These are phyloP conservation scores for Trichophyton equinum DNA, from an alignment of 2,329 filamentous ascomycete genomes.

Conservation along the genomic window DNA sequence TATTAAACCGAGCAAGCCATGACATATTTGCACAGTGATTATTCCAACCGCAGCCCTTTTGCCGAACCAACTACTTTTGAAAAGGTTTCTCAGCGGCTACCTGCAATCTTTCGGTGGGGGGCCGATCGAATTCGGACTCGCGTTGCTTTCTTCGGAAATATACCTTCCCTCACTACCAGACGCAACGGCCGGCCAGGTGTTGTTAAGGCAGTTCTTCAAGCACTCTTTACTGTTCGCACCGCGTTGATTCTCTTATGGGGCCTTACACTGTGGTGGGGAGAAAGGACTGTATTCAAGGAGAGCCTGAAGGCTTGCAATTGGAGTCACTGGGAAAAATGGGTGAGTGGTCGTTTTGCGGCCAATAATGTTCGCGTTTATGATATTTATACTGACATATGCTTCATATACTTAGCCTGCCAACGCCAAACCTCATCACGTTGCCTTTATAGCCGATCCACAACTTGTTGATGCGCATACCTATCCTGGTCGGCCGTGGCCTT, in stretches of 20 bases:
- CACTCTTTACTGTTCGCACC: conserved; percentile 42
- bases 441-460: conserved; percentile 81
- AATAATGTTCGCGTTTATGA: neutral
- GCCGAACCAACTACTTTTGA: conserved; percentile 10
- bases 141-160: neutral
- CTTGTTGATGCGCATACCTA: conserved; percentile 93
- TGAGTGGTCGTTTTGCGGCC: conserved; percentile 31
- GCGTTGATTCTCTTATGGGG: conserved; percentile 62
- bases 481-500: conserved; percentile 63
- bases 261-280: conserved; percentile 68
- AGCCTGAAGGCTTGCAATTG: conserved; percentile 63
- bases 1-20: conserved; percentile 1
- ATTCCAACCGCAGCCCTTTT: conserved; percentile 11
- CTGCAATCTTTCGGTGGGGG: neutral
- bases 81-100: conserved; percentile 3
- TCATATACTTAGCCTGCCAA: conserved; percentile 49
- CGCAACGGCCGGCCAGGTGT: conserved; percentile 11
- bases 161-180: conserved; percentile 13
- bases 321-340: conserved; percentile 88
- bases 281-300: conserved; percentile 62
- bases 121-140: neutral
- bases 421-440: conserved; percentile 68
- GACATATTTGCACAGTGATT: neutral
- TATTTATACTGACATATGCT: neutral
- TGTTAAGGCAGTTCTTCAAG: conserved; percentile 11